Percentiles rank a stretch among this genome's conserved stretches.
phyloP scores from a whole-genome alignment of 192 early-diverging fungal genomes.

The Backusella liffmaniae region DNA sequence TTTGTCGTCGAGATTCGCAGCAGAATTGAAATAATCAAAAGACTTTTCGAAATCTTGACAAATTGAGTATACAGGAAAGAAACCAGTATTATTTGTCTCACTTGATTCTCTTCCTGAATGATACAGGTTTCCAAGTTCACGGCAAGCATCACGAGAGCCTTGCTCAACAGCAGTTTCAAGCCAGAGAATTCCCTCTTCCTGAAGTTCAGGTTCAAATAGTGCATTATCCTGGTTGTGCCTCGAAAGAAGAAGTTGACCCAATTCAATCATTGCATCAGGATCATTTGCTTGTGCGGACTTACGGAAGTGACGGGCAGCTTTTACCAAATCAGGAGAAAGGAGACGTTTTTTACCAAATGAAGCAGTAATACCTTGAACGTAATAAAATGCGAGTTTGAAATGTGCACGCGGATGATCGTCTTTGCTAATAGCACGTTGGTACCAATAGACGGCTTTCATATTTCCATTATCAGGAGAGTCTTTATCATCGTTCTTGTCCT shows the following conservation, averaged over 20 bases:
- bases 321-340: constrained; percentile 1
- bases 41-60: constrained; percentile 32
- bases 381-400: constrained; percentile 23
- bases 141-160: constrained; percentile 18
- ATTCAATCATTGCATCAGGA: constrained; percentile 30
- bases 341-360: background rate
- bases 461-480: background rate
- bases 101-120: constrained; percentile 22
- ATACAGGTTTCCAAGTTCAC: constrained; percentile 28
- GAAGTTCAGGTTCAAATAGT: background rate
- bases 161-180: constrained; percentile 20
- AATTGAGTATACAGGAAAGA: background rate
- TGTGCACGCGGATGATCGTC: constrained; percentile 23
- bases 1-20: constrained; percentile 25
- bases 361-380: constrained; percentile 14
- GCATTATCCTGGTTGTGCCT: background rate
- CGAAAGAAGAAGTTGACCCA: constrained; percentile 19
- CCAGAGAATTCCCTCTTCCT: constrained; percentile 17
- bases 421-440: constrained; percentile 24
- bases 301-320: constrained; percentile 17
- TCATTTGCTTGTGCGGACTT: constrained; percentile 26
- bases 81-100: background rate
- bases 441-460: constrained; percentile 26
- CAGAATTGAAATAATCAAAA: constrained; percentile 27
- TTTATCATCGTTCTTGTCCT: background rate